Evolutionary conservation across 2,329 filamentous ascomycete species (phyloP), one percentile per base, ranked within the genome.

Genomic region (Fusarium begoniae): DNA sequence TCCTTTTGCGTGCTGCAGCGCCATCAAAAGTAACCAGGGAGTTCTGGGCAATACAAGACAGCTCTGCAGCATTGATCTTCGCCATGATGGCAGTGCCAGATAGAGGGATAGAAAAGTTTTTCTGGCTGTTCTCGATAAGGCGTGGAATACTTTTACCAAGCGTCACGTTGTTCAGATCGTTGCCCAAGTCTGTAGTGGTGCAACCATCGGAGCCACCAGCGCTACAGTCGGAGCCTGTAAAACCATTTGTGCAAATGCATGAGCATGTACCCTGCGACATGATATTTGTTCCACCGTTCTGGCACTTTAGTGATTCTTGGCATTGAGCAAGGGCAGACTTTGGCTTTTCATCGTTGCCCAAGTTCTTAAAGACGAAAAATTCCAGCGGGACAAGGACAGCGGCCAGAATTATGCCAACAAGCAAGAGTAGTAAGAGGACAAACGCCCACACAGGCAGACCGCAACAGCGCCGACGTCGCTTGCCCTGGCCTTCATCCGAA

Each of bases 231-330:
- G 83, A 82, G 20, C 88, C 88, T 0, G 93, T 95, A 80, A 96
- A 98, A 4, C 95, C 94, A 77, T 96, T 95, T 28, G 92, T 90
- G 82, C 96, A 99, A 48, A 98, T 90, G 80, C 96, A 99, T 18
- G 92, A 92, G 83, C 96, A 98, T 26, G 88, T 85, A 8, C 90
- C 88, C 64, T 90, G 86, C 22, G 88, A 89, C 26, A 94, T 82
- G 22, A 96, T 89, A 63, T 91, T 95, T 24, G 91, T 91, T 35
- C 96, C 96, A 15, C 94, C 94, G 73, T 98, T 98, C 59, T 89
- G 84, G 79, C 96, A 98, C 0, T 86, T 87, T 20, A 92, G 83
- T 37, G 87, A 87, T 44, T 85, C 83, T 73, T 89, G 86, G 80
- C 94, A 97, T 69, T 87, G 80, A 12, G 84, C 80, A 28, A 86